These are phyloP conservation scores for Willaertia magna DNA, from an alignment of 208 protist genomes.

Conservation along the genomic window DNA sequence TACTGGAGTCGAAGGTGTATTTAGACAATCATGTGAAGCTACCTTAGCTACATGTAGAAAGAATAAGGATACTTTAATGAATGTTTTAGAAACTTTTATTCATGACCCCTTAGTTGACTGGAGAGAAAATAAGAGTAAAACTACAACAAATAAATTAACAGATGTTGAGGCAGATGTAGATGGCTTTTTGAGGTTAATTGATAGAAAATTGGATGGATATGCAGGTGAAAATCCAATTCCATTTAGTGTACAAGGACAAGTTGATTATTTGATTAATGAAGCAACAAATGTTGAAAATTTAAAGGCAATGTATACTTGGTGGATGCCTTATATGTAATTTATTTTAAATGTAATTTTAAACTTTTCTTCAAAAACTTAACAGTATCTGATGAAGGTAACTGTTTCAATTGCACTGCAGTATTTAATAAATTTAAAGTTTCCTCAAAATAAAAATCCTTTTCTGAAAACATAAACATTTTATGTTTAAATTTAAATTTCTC, in stretches of 20 bases:
- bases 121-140: conserved; percentile 32
- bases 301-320: conserved; percentile 84
- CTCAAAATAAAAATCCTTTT: no score
- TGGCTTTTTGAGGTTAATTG: conserved; percentile 40
- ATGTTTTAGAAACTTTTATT: conserved; percentile 78
- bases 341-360: no score
- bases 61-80: conserved; percentile 81
- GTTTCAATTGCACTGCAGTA: no score
- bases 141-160: conserved; percentile 45
- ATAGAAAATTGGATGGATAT: conserved; percentile 41
- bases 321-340: conserved; percentile 78
- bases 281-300: conserved; percentile 74
- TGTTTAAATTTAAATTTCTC: no score
- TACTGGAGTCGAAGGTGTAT: conserved; percentile 71
- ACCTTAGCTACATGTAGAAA: conserved; percentile 67
- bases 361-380: no score
- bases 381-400: no score
- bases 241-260: conserved; percentile 74
- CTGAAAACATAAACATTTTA: no score
- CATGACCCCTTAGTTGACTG: conserved; percentile 91
- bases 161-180: conserved; percentile 54
- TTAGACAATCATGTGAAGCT: conserved; percentile 59
- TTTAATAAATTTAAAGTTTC: no score
- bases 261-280: conserved; percentile 74
- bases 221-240: conserved; percentile 31